Evolutionary conservation across 805 yeast genomes (phyloP), one percentile per base, ranked within the genome.

Genomic region (Ogataea methylovora): DNA sequence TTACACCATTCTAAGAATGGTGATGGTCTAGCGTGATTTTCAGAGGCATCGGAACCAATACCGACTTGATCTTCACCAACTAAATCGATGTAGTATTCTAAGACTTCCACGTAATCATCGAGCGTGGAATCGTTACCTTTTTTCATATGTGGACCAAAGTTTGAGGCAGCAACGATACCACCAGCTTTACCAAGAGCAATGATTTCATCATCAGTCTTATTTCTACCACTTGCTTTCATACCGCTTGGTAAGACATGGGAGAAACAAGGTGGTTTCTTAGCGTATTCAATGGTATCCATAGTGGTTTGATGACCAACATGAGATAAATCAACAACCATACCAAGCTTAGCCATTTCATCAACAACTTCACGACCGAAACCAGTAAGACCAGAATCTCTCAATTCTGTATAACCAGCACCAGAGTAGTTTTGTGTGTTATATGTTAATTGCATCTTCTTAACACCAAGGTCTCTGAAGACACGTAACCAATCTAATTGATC

Each of bases 31-130:
- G 47, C 45, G 24, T 43, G 47, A 13, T 42, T 49, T 33, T 49
- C 54, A n/a, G 54, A 49, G n/a, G 54, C 54, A 46, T 69, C 74
- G 4, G 67, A 60, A 0, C 74, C 74, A n/a, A 69, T 42, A 2
- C 73, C 73, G 27, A 69, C 71, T 39, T 64, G 65, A 22, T 63
- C 68, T 68, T 69, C 67, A 2, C 73, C 73, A 21, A 65, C 56
- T 7, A 63, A 41, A 14, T 60, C 49, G 22, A 65, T 62, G 18
- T 65, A 54, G 43, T 69, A 58, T 29, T 54, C 47, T 19, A 67
- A 52, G 45, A 67, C 73, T 33, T 54, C 61, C 3, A 62, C 70
- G 7, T 68, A 71, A 37, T 67, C 71, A 8, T 64, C 67, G 25
- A 69, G 58, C 10, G 68, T 63, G 4, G 54, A 46, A 21, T 49